Base-by-base conservation (phyloP, 2,329 filamentous ascomycete genomes). In the Chaetomium sp. region DNA sequence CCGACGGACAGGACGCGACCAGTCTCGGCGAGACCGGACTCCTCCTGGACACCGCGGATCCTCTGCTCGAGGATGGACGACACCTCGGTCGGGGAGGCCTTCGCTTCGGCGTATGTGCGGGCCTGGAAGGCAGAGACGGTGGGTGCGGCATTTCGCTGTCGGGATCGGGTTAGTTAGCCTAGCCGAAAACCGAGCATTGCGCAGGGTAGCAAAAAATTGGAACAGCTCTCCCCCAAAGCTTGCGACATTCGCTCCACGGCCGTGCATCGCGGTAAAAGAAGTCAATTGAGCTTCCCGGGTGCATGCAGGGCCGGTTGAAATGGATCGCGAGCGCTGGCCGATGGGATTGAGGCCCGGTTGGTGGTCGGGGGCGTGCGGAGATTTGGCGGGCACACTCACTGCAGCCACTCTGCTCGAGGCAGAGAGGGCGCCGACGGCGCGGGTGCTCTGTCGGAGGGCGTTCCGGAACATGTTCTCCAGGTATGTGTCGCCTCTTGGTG, bases 21-120 rank as follows among this genome's bases (percentile, higher is more conserved):
- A 73, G 94, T 99, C 88, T 99, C 94, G 76, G 94, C 91, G 70
- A 99, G 88, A 75, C 84, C 85, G 73, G 89, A 82, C 82, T 97
- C 94, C 81, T 97, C 94, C 79, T 95, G 89, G 68, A 97, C 90
- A 82, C 94, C 94, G 74, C 94, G 89, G 73, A 99, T 99, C 79
- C 91, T 86, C 85, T 97, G 92, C 83, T 97, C 94, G 74, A 99
- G 89, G 77, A 99, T 97, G 69, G 92, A 96, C 68, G 94, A 97
- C 70, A 97, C 92, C 83, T 99, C 94, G 71, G 92, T 99, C 69
- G 94, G 94, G 60, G 91, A 78, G 70, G 94, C 91, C 85, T 97
- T 97, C 68, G 89, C 88, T 72, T 95, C 91, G 77, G 86, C 92
- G 79, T 96, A 97, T 77, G 83, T 84, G 79, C 94, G 89, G 75